Percentiles rank a stretch among this genome's conserved stretches.
Evolutionary conservation across 306 rosid species (phyloP).

Genomic region (Fragaria iinumae): DNA sequence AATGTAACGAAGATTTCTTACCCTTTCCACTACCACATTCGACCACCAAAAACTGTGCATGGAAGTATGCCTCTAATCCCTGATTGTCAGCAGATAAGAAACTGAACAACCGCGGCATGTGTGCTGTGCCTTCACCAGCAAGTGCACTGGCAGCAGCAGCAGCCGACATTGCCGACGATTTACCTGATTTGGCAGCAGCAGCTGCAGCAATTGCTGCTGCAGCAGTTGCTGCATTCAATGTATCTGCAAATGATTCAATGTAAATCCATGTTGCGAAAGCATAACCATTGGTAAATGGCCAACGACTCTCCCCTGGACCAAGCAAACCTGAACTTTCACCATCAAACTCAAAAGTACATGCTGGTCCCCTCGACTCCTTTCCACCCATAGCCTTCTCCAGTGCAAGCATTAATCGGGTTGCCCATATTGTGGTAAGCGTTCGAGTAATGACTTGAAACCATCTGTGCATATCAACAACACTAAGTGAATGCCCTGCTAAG

Average conservation of each 20-base stretch:
- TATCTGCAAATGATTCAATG: slow-evolving; percentile 96
- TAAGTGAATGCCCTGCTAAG: slow-evolving; percentile 91
- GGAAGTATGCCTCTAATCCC: slow-evolving; percentile 97
- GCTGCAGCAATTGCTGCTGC: slow-evolving; percentile 99
- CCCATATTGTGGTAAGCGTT: slow-evolving; percentile 77
- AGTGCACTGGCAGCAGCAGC: slow-evolving; percentile 99
- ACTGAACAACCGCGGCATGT: slow-evolving; percentile 96
- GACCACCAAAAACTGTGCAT: slow-evolving; percentile 95
- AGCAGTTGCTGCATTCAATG: slow-evolving; percentile 92
- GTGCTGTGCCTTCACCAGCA: slow-evolving; percentile 96
- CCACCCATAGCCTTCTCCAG: slow-evolving; percentile 84
- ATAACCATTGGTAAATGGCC: slow-evolving; percentile 95
- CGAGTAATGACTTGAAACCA: slow-evolving; percentile 84
- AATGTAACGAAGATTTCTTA: slow-evolving; percentile 90
- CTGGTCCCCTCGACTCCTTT: slow-evolving; percentile 93
- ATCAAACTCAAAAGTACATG: slow-evolving; percentile 91
- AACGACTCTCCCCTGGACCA: slow-evolving; percentile 95
- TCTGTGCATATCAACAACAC: slow-evolving; percentile 67
- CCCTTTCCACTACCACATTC: slow-evolving; percentile 91
- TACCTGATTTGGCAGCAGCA: slow-evolving; percentile 91
- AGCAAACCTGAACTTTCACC: slow-evolving; percentile 99
- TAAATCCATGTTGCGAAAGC: slow-evolving; percentile 98
- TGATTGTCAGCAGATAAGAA: slow-evolving; percentile 95
- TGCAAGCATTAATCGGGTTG: slow-evolving; percentile 72
- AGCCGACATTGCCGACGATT: slow-evolving; percentile 97